phyloP scores from a whole-genome alignment of 2,329 filamentous ascomycete genomes.

The Penicillium digitatum region DNA sequence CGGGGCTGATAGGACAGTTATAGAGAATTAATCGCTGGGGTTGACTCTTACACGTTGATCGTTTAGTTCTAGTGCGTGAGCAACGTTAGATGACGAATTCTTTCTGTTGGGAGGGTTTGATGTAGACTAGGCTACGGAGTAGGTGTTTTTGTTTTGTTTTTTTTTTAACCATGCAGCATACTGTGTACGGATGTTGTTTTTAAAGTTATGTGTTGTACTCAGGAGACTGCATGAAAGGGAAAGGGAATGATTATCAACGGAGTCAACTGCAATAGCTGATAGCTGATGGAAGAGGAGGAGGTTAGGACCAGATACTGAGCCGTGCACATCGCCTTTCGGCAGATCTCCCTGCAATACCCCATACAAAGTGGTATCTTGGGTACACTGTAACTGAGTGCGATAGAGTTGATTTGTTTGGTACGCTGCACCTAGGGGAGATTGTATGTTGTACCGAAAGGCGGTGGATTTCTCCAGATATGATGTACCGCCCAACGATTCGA shows the following conservation, averaged over 20 bases:
- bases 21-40: constrained; percentile 5
- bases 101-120: neutral
- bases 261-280: constrained; percentile 3
- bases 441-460: neutral
- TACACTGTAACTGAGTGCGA: neutral
- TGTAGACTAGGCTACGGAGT: neutral
- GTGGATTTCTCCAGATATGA: neutral
- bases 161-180: neutral
- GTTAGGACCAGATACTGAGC: constrained; percentile 12
- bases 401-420: constrained; percentile 1
- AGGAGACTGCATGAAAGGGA: constrained; percentile 6
- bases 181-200: neutral
- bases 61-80: neutral
- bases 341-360: constrained; percentile 2
- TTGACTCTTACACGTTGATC: neutral
- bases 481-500: neutral
- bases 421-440: constrained; percentile 1
- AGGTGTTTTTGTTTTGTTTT: too few relatives aligned
- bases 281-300: constrained; percentile 19
- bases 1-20: neutral
- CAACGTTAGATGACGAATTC: constrained; percentile 12
- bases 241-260: constrained; percentile 2
- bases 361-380: neutral
- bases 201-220: neutral
- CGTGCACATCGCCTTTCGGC: constrained; percentile 12